Percentiles rank a stretch among this genome's conserved stretches.
phyloP scores from a whole-genome alignment of 768 basidiomycete genomes.

The Hemileccinum rubropunctum region DNA sequence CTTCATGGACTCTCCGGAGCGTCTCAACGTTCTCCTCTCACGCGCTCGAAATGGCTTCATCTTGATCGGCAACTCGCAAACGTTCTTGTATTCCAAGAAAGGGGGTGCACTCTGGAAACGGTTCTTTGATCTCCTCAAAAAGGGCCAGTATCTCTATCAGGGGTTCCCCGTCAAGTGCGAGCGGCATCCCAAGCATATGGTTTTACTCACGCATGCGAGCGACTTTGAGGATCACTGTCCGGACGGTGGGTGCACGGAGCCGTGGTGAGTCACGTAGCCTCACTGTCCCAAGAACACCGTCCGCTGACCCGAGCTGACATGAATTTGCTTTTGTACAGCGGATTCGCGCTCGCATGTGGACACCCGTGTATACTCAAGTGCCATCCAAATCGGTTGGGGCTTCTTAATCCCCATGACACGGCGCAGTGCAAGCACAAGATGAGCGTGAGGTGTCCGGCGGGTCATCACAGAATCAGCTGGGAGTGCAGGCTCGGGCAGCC shows the following conservation, averaged over 20 bases:
- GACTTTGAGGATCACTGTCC: slow-evolving; percentile 56
- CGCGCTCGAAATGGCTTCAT: slow-evolving; percentile 63
- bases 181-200: slow-evolving; percentile 43
- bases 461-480: slow-evolving; percentile 42
- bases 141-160: slow-evolving; percentile 6
- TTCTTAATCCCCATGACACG: slow-evolving; percentile 2
- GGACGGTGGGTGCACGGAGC: slow-evolving; percentile 58
- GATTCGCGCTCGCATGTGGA: slow-evolving; percentile 11
- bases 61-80: slow-evolving; percentile 63
- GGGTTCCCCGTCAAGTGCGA: slow-evolving; percentile 56
- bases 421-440: slow-evolving; percentile 44
- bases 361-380: slow-evolving; percentile 62
- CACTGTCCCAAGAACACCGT: background rate
- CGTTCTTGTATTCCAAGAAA: slow-evolving; percentile 39
- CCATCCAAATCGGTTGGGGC: slow-evolving; percentile 46
- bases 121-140: slow-evolving; percentile 10
- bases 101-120: slow-evolving; percentile 16
- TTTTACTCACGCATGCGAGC: slow-evolving; percentile 36
- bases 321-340: slow-evolving; percentile 5
- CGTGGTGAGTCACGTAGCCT: slow-evolving; percentile 44
- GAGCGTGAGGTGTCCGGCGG: slow-evolving; percentile 36
- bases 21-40: slow-evolving; percentile 68
- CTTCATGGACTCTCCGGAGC: slow-evolving; percentile 68
- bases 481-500: slow-evolving; percentile 41
- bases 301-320: background rate